A percentile compares a stretch with the other conserved stretches of the same genome.
Conservation (phyloP, 352 stramenopile genomes). For the Phytophthora fragariaefolia region DNA sequence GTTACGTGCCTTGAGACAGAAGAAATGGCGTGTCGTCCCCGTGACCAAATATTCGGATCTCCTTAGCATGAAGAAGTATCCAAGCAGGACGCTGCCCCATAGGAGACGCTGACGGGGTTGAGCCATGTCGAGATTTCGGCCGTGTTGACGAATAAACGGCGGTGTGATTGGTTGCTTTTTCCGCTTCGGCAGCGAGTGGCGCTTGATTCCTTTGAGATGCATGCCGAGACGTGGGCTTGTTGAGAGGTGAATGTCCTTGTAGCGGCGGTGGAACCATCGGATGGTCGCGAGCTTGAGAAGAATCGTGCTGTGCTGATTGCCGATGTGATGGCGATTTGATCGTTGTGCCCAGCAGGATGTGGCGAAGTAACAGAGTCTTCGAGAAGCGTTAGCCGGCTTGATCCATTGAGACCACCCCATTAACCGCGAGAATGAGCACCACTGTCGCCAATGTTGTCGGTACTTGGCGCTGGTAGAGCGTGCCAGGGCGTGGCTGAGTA, state of each 20-base stretch:
- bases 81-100: too few species aligned
- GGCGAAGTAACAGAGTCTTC: slow-evolving; percentile 1
- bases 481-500: slow-evolving; percentile 14
- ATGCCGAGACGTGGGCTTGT: not conserved
- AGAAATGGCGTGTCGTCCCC: too few species aligned
- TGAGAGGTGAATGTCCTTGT: not conserved
- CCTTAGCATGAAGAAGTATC: too few species aligned
- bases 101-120: too few species aligned
- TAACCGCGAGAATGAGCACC: slow-evolving; percentile 12
- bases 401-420: slow-evolving; percentile 29
- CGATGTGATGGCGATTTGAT: not conserved
- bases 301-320: slow-evolving; percentile 1
- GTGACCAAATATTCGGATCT: too few species aligned
- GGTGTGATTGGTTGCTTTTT: not conserved
- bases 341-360: slow-evolving; percentile 6
- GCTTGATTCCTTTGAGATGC: not conserved
- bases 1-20: too few species aligned
- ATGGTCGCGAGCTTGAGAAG: not conserved
- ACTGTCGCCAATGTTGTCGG: slow-evolving; percentile 26
- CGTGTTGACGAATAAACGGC: not conserved
- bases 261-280: not conserved
- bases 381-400: slow-evolving; percentile 1
- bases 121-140: not conserved
- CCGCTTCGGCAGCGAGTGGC: not conserved
- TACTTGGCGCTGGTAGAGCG: slow-evolving; percentile 24